Base-by-base conservation (phyloP, 73 alveolate species). In the Tetrahymena elliotti region DNA sequence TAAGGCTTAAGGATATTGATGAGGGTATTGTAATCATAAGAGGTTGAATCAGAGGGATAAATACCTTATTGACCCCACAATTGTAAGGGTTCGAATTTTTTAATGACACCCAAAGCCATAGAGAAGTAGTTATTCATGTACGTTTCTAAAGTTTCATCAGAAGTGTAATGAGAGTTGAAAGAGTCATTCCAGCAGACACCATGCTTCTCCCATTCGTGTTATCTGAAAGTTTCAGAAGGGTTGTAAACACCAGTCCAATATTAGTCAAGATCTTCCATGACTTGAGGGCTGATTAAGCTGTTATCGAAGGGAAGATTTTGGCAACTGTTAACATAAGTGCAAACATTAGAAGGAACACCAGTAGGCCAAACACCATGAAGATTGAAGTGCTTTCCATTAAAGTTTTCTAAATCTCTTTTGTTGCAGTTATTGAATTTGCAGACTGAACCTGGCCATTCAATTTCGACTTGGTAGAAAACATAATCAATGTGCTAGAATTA, bases 181-280 rank as follows among this genome's bases (percentile, higher is more conserved):
- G 88, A 68, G 22, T 68, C 88, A 68, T 68, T 68, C 88, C 88
- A 92, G 94, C 96, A 94, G 68, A 94, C 93, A 34, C 96, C 96
- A 39, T 94, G 96, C 52, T 94, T 94, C 33, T 94, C 96, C 96
- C 96, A 94, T 52, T 94, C 96, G 83, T 94, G 96, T 94, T 94
- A 36, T 94, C 96, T 94, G 38, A 94, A 94, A 68, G 93, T 38
- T 27, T 68, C 52, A 31, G 96, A 47, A 35, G 82, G 93, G 68
- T 84, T 35, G 83, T 94, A 94, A 84, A 94, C 53, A 34, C 96
- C 96, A 84, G 83, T 88, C 96, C 96, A 94, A 68, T 84, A 82
- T 40, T 84, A 54, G 93, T 94, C 95, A 9, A 94, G 40, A 20
- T 33, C 92, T 33, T 36, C 93, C 52, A 40, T 84, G 22, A 94